These are phyloP conservation scores for Starmerella ratchasimensis DNA, from an alignment of 805 yeast genomes.

Conservation along the genomic window DNA sequence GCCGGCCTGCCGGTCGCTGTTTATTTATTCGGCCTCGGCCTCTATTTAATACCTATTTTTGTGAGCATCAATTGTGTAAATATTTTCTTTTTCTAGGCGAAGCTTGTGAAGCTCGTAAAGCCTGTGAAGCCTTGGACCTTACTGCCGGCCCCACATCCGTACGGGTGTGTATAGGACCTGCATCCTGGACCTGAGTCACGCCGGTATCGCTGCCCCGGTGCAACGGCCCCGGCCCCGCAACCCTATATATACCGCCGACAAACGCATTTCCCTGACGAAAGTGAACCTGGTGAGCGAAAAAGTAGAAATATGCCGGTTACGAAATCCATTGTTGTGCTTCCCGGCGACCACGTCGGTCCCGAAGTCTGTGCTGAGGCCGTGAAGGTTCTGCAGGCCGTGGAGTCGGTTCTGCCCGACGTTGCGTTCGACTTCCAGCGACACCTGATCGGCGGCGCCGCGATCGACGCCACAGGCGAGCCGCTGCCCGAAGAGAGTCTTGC, in stretches of 20 bases:
- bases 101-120: no score
- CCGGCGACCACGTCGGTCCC: conserved; percentile 95
- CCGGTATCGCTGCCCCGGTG: background rate
- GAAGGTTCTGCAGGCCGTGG: conserved; percentile 74
- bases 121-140: no score
- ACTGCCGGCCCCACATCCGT: no score
- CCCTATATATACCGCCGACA: no score
- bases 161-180: background rate
- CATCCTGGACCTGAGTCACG: background rate
- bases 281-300: no score
- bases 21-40: conserved; percentile 1
- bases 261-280: no score
- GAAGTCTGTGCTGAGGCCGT: conserved; percentile 85
- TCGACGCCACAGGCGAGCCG: conserved; percentile 91
- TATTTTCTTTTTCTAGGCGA: no score
- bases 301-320: no score
- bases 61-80: no score
- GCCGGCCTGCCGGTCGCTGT: no score
- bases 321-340: conserved; percentile 76
- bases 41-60: background rate
- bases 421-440: conserved; percentile 69
- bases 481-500: conserved; percentile 71
- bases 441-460: conserved; percentile 95
- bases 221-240: no score
- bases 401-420: conserved; percentile 40